These are phyloP conservation scores for Dispira simplex DNA, from an alignment of 192 early-diverging fungal genomes.

Conservation along the genomic window DNA sequence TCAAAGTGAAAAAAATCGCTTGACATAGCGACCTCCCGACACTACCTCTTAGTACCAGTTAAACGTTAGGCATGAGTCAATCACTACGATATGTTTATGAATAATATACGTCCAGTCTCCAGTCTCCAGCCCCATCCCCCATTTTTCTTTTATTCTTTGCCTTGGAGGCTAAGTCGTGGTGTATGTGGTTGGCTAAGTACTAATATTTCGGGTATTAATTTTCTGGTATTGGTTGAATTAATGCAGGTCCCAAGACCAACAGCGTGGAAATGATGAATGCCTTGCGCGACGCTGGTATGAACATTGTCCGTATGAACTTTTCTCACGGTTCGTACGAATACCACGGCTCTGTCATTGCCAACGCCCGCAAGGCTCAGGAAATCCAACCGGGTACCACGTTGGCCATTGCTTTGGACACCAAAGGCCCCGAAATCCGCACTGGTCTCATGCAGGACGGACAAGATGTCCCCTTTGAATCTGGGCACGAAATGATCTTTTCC, in stretches of 20 bases:
- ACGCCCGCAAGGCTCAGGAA: slow-evolving; percentile 37
- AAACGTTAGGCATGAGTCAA: no score
- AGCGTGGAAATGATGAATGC: slow-evolving; percentile 47
- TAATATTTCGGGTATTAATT: neutral
- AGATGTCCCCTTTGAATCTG: slow-evolving; percentile 54
- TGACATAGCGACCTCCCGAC: no score
- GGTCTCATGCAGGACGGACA: slow-evolving; percentile 59
- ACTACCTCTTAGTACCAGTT: no score
- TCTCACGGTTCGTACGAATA: slow-evolving; percentile 54
- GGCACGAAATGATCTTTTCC: slow-evolving; percentile 68
- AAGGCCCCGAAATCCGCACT: slow-evolving; percentile 80
- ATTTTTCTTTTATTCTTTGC: no score
- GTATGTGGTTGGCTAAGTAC: no score
- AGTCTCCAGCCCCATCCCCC: no score
- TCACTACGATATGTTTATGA: no score
- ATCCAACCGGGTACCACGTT: slow-evolving; percentile 27
- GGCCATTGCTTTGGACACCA: slow-evolving; percentile 70
- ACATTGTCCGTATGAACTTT: slow-evolving; percentile 69
- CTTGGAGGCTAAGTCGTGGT: no score
- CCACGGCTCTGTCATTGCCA: slow-evolving; percentile 57
- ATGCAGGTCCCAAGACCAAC: slow-evolving; percentile 57
- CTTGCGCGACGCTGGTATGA: slow-evolving; percentile 63
- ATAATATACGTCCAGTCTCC: no score
- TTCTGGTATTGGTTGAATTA: neutral
- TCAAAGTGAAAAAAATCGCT: no score